Evolutionary conservation across 2,329 filamentous ascomycete genomes (phyloP), one percentile per base, ranked within the genome.

Genomic region (Rutstroemia sp.): DNA sequence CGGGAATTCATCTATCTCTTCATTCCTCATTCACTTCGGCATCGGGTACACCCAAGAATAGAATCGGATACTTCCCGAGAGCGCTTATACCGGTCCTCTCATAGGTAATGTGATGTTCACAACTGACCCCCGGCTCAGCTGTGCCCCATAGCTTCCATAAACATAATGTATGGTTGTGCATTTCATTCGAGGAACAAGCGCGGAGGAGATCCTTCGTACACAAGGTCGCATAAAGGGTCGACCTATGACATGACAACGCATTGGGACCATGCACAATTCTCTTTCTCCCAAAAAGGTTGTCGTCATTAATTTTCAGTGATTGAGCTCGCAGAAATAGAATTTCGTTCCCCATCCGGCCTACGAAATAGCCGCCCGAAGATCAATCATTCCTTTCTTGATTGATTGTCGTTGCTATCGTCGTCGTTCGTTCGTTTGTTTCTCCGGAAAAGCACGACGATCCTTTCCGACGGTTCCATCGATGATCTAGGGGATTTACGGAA

Each of bases 121-220:
- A 19, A 19, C 3, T 42, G 19, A 17, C 39, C 39, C 19, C 19
- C n/a, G 19, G 30, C 23, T 39, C 34, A 42, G 21, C 12, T n/a
- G 30, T 49, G 19, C 23, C 21, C 37, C 34, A n/a, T 42, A 16
- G 10, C 48, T 30, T 16, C 25, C 30, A 41, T 30, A 19, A 48
- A 48, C 21, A 37, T 27, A 30, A 42, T 34, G 10, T 21, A 48
- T 16, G 34, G 12, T n/a, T 38, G 23, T 23, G 21, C 9, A 41
- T 54, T 7, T 34, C 25, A 48, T 54, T 54, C 25, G 51, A 41
- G 21, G 25, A 41, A 21, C 21, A 54, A 54, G 51, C 51, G 44
- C 51, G 44, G 44, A 48, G 16, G 17, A 12, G 42, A 19, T 52
- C 50, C 51, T 54, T 54, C 44, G 27, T 38, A 39, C 38, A 38